phyloP scores from a whole-genome alignment of 2,329 filamentous ascomycete genomes.

The Fusarium ramigenum region DNA sequence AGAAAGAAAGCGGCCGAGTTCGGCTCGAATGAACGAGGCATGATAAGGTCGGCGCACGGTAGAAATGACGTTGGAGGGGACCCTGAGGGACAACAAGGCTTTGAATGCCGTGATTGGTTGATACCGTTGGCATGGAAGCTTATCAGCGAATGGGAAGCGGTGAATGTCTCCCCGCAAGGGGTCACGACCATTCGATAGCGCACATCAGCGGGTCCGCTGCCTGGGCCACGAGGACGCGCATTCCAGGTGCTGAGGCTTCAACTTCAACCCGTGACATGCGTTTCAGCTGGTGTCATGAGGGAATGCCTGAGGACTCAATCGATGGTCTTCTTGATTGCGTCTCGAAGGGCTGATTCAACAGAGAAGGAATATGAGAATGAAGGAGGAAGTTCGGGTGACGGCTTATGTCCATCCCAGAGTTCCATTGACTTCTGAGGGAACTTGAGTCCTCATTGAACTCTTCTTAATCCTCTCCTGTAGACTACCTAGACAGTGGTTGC shows the following conservation, averaged over 20 bases:
- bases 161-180: constrained; percentile 15
- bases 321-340: no score
- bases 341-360: not conserved
- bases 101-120: constrained; percentile 9
- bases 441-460: not conserved
- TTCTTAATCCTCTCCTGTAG: not conserved
- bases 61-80: constrained; percentile 32
- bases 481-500: no score
- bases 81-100: constrained; percentile 22
- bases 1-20: constrained; percentile 12
- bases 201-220: constrained; percentile 28
- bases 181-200: constrained; percentile 24
- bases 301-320: not conserved
- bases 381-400: rapidly evolving
- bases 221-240: constrained; percentile 30
- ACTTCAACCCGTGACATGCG: constrained; percentile 8
- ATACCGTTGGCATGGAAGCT: not conserved
- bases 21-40: constrained; percentile 24
- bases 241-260: not conserved
- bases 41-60: constrained; percentile 27
- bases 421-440: not conserved
- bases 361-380: not conserved
- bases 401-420: no score
- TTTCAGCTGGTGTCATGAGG: constrained; percentile 11
- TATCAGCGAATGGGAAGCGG: constrained; percentile 10